Base-by-base conservation (phyloP, 164 flowering plant species). In the Warburgia ugandensis region DNA sequence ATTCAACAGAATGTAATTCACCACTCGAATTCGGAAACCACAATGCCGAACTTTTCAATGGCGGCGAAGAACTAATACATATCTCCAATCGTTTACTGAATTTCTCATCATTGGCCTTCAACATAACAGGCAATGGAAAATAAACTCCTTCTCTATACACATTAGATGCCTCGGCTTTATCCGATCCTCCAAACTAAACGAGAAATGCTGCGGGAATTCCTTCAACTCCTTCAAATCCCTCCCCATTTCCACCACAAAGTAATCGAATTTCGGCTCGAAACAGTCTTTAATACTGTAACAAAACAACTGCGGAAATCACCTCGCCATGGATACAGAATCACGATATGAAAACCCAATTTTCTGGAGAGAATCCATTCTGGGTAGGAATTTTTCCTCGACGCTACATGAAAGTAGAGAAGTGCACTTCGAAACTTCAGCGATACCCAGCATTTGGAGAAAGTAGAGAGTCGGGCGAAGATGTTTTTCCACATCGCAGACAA, bases 191-290 rank as follows among this genome's bases (percentile, higher is more conserved):
- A 92, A 73, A 68, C 94, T 88, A 69, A 80, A 92, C 11, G 96
- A 92, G 58, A 88, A 92, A 56, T 85, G 88, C 52, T 92, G 99
- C 0, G 99, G 99, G 45, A 85, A 92, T 51, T 73, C 86, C 61
- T 66, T 77, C 66, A 92, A 42, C 35, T 92, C 99, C 59, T 66
- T 79, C 81, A 88, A 65, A 5, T 80, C 89, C 70, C 96, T 75
- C 60, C 94, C 77, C 96, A 92, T 88, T 36, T 80, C 89, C 67
- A 73, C 74, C 60, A 80, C 77, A 50, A 88, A 84, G 64, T 83
- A 92, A 50, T 88, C 68, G 40, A 81, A 65, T 42, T 92, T 92
- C 0, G 86, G 95, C 79, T 79, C 80, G 13, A 78, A 64, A 59
- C 84, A 88, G 10, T 64, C 73, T 70, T 78, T 60, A 0, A 87